phyloP scores from a whole-genome alignment of 2,329 filamentous ascomycete species.

The Paecilomyces sp. region DNA sequence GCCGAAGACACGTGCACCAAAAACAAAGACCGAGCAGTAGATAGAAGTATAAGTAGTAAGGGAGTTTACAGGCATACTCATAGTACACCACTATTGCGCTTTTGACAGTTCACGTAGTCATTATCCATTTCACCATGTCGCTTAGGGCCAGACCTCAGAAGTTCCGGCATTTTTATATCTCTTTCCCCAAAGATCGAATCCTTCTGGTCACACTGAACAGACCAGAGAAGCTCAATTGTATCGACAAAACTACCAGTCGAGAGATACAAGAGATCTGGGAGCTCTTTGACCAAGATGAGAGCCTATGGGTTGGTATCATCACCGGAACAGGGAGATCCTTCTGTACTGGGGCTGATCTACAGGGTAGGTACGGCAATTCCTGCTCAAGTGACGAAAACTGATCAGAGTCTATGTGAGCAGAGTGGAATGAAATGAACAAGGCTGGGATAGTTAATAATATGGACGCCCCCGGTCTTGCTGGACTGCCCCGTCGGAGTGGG shows the following conservation, averaged over 20 bases:
- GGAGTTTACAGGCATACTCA: neutral
- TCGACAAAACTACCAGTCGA: slow-evolving; percentile 32
- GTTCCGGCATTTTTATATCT: slow-evolving; percentile 18
- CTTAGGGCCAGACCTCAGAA: slow-evolving; percentile 10
- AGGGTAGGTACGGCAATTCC: slow-evolving; percentile 29
- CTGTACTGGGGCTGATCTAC: slow-evolving; percentile 62
- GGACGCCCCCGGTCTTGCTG: slow-evolving; percentile 54
- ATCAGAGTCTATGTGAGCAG: slow-evolving; percentile 7
- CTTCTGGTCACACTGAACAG: slow-evolving; percentile 36
- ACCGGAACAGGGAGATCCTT: slow-evolving; percentile 59
- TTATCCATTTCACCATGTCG: slow-evolving; percentile 12
- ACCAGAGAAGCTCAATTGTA: slow-evolving; percentile 33
- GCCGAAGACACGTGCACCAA: no score
- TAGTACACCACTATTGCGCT: neutral
- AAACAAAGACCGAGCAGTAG: no score
- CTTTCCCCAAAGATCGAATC: slow-evolving; percentile 35
- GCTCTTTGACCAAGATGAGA: slow-evolving; percentile 58
- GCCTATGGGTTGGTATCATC: slow-evolving; percentile 54
- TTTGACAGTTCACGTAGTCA: neutral
- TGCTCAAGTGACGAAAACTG: neutral
- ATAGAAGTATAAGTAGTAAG: neutral
- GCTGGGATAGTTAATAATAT: slow-evolving; percentile 23
- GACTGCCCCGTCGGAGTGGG: slow-evolving; percentile 57
- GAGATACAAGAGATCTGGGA: slow-evolving; percentile 43
- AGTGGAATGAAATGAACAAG: slow-evolving; percentile 49